Base-by-base conservation (phyloP, 192 early-diverging fungal species). In the Rhizoclosmatium sp. region DNA sequence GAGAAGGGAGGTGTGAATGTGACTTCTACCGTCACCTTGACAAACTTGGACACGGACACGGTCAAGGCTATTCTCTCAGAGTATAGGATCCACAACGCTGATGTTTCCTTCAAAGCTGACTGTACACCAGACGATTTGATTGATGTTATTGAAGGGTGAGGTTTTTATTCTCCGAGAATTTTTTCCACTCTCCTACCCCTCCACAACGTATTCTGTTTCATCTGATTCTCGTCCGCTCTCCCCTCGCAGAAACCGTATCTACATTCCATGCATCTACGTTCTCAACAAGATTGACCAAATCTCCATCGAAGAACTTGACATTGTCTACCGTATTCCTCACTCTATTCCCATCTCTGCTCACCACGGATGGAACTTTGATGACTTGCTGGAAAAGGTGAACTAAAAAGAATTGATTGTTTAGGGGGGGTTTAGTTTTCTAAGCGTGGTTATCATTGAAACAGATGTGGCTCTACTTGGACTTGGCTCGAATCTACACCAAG, bases 231-330 rank as follows among this genome's bases (percentile, higher is more conserved):
- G 61, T 31, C n/a, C 10, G 7, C 10, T 47, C 31, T 31, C 62
- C 40, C 39, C 31, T n/a, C 42, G 40, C 71, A 83, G 85, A 54
- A 91, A 91, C 84, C 87, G 97, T 40, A 92, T 97, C n/a, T 99
- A 99, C 86, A 94, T 99, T 60, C 98, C 98, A 10, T 90, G 90
- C 69, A 85, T 98, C 49, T 99, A 99, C 75, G 97, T 99, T 21
- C 87, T 99, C 64, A 99, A 99, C 93, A 99, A 99, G 88, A 98
- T 99, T 81, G 94, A 96, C 85, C 94, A 96, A 84, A 97, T 97
- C 82, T 95, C 94, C 44, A 95, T 97, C 71, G 93, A 98, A 84
- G 95, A 99, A 83, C 89, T 97, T 54, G 96, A 97, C 80, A 91
- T 97, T 56, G 92, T 99, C 45, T 98, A 97, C 90, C 95, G 95